phyloP scores from a whole-genome alignment of 331 rosid species.

The Malus hybrid region DNA sequence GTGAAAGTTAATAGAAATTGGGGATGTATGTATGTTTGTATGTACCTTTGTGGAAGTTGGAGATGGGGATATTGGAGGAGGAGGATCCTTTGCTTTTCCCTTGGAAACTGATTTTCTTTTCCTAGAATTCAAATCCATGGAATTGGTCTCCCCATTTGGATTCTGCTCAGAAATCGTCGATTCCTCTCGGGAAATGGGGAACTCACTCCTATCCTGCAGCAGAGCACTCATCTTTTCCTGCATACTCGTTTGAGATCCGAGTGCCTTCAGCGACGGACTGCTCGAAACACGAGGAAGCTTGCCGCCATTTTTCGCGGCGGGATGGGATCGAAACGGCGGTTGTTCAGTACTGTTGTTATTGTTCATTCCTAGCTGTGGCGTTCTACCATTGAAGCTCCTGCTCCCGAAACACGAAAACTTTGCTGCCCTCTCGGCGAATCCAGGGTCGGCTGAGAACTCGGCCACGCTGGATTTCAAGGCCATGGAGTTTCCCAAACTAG shows the following conservation, averaged over 20 bases:
- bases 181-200: slow-evolving; percentile 55
- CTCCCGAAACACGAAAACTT: slow-evolving; percentile 89
- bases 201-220: slow-evolving; percentile 16
- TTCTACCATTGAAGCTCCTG: slow-evolving; percentile 66
- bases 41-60: slow-evolving; percentile 34
- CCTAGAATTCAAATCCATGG: slow-evolving; percentile 41
- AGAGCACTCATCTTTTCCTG: slow-evolving; percentile 27
- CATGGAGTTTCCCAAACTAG: slow-evolving; percentile 36
- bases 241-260: slow-evolving; percentile 52
- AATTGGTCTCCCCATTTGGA: slow-evolving; percentile 32
- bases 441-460: slow-evolving; percentile 74
- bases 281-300: slow-evolving; percentile 59
- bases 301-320: slow-evolving; percentile 22
- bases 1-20: too few species aligned
- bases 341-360: slow-evolving; percentile 14
- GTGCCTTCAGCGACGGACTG: slow-evolving; percentile 56
- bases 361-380: slow-evolving; percentile 28
- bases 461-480: slow-evolving; percentile 61
- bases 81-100: slow-evolving; percentile 54
- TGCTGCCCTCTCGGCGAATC: slow-evolving; percentile 89
- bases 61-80: background rate
- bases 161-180: slow-evolving; percentile 57
- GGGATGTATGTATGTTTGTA: background rate
- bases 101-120: slow-evolving; percentile 69
- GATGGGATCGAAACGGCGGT: slow-evolving; percentile 28